These are phyloP conservation scores for Aphanomyces invadans DNA, from an alignment of 352 stramenopile species.

Conservation along the genomic window DNA sequence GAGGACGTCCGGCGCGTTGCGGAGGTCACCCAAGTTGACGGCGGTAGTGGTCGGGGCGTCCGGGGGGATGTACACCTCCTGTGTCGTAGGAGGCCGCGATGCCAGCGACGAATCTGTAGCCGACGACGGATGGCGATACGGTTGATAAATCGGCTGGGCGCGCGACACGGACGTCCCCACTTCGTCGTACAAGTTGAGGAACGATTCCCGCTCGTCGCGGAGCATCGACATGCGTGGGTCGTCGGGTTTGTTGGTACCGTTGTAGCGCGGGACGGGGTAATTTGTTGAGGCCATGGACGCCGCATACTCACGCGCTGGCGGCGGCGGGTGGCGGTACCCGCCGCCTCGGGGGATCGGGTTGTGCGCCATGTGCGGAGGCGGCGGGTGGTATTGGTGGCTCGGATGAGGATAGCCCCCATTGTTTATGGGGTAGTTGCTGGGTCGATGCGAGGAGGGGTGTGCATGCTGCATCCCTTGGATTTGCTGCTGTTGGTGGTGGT, in stretches of 20 bases:
- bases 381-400: background rate
- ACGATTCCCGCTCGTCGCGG: constrained; percentile 19
- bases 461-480: too few species aligned
- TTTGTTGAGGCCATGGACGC: background rate
- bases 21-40: constrained; percentile 17
- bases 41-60: constrained; percentile 12
- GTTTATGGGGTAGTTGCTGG: background rate
- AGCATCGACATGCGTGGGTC: constrained; percentile 16
- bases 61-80: constrained; percentile 15
- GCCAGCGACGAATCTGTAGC: background rate
- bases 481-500: background rate
- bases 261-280: constrained; percentile 3
- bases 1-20: constrained; percentile 20
- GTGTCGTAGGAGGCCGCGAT: background rate
- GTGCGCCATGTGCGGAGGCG: background rate
- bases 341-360: background rate
- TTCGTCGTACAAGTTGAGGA: constrained; percentile 24
- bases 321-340: background rate
- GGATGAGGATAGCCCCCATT: background rate
- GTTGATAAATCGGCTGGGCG: background rate
- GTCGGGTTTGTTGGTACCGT: background rate
- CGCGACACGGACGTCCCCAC: constrained; percentile 19
- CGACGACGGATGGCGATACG: background rate
- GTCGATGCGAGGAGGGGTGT: background rate
- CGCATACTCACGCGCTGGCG: background rate